Base-by-base conservation (phyloP, 495 filamentous ascomycete species). In the Immersiella caudata region DNA sequence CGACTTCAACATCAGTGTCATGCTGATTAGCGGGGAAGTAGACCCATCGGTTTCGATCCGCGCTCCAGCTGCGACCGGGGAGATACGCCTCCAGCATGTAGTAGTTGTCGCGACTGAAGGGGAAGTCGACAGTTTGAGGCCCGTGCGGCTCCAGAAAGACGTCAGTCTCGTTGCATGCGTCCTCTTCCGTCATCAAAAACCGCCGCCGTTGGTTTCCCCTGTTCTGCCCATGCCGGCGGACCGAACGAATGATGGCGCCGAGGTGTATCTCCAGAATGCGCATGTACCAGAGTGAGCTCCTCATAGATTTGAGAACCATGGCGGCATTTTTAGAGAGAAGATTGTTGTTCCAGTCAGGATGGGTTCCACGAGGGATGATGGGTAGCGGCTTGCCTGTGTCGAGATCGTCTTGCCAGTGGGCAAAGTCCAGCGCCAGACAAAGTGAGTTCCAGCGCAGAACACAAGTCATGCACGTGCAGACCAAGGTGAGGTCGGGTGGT, bases 401-500 rank as follows among this genome's bases (percentile, higher is more conserved):
- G 9, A 87, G 79, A 58, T 85, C 61, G 21, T 67, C 20, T 67
- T 86, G 86, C 82, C 83, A 88, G 68, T 82, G 75, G 8, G 81
- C 81, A 58, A 88, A 83, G 64, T 88, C 85, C 35, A 87, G 78
- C 16, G 78, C 75, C 12, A 86, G 40, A 58, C 78, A 79, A 3
- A 87, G 79, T 0, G 80, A 78, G 62, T 82, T 83, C 86, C 85
- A 88, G 20, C 80, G 76, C 20, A 83, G 59, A 25, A 82, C 67
- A 66, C 86, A 88, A 4, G 81, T 81, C 21, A 84, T 60, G 69
- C 85, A 87, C 18, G 82, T 84, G 71, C 85, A 87, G 2, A 83
- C 65, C 9, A 81, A 68, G 2, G 66, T 40, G 0, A 70, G 67
- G 65, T 85, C 75, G 11, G 81, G 77, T 0, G 71, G 22, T 27